Base-by-base conservation (phyloP, 768 basidiomycete species). In the Neoboletus subvelutipes region DNA sequence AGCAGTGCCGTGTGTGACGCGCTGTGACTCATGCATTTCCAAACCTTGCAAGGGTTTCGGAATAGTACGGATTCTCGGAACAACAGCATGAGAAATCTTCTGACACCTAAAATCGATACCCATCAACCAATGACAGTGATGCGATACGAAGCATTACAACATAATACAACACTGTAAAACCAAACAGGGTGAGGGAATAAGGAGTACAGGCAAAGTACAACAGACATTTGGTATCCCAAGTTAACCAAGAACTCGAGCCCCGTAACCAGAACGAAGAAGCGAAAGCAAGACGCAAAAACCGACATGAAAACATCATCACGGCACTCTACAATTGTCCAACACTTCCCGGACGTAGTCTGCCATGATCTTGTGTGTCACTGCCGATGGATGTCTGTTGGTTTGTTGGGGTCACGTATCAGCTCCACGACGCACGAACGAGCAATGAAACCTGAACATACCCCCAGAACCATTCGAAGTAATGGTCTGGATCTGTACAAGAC, bases 381-480 rank as follows among this genome's bases (percentile, higher is more conserved):
- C 78, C 18, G 79, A 80, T 4, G 81, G 83, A 57, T 83, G 80
- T 6, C 81, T 81, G 55, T 45, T 26, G 8, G 45, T 36, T 24
- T 36, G 39, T 45, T 6, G 17, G 31, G 4, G 6, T 22, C 17
- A 52, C 13, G 2, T 10, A 50, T 52, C 26, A 63, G 52, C 11
- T 18, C 43, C 1, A 29, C n/a, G 22, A 31, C 11, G 1, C 48
- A 45, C 22, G 29, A 36, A 29, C 2, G 8, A 34, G 11, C 1
- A 33, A n/a, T 2, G 15, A 49, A 51, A n/a, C 26, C 3, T 4
- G 2, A 29, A 67, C 78, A 47, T 55, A 82, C 82, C 77, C 75
- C 39, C 69, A 67, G 24, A 83, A 78, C 78, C 81, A 83, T 61
- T 82, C 81, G 56, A 83, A 84, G 47, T 75, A 74, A 60, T 79